A percentile compares a stretch with the other conserved stretches of the same genome.
Evolutionary conservation across 306 rosid genomes (phyloP).

Genomic region (Cicer yamashitae): DNA sequence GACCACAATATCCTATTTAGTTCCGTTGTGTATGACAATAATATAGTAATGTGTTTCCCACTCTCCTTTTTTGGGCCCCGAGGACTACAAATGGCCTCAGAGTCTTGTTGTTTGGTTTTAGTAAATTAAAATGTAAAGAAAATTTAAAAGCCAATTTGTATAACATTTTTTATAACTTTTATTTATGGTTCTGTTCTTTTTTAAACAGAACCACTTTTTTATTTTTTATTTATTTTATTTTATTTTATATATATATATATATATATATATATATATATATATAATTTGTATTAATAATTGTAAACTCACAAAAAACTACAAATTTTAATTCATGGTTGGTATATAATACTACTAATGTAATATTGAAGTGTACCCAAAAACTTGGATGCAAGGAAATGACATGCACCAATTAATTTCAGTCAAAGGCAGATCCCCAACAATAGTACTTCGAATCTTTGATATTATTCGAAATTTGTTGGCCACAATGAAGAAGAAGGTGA

Average conservation of each 20-base stretch:
- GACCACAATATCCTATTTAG: neutral
- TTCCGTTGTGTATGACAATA: neutral
- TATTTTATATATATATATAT: too few species aligned
- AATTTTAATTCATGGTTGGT: neutral
- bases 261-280: too few species aligned
- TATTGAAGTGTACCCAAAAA: neutral
- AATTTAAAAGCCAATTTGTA: too few species aligned
- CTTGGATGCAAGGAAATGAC: neutral
- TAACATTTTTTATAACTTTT: too few species aligned
- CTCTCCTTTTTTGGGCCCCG: conserved; percentile 6
- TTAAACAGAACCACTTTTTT: too few species aligned
- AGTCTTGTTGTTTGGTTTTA: conserved; percentile 23
- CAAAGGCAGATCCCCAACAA: neutral
- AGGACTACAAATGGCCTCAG: neutral
- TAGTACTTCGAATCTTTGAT: conserved; percentile 25
- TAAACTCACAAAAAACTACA: neutral
- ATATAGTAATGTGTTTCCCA: conserved; percentile 14
- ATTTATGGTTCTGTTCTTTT: too few species aligned
- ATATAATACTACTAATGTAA: neutral
- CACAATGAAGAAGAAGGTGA: conserved; percentile 24
- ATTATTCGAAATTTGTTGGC: conserved; percentile 42
- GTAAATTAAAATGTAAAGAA: neutral
- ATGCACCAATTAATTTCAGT: neutral
- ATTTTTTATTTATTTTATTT: too few species aligned
- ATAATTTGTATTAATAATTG: neutral